Conservation (phyloP, 352 stramenopile genomes). For the Peronospora belbahrii region DNA sequence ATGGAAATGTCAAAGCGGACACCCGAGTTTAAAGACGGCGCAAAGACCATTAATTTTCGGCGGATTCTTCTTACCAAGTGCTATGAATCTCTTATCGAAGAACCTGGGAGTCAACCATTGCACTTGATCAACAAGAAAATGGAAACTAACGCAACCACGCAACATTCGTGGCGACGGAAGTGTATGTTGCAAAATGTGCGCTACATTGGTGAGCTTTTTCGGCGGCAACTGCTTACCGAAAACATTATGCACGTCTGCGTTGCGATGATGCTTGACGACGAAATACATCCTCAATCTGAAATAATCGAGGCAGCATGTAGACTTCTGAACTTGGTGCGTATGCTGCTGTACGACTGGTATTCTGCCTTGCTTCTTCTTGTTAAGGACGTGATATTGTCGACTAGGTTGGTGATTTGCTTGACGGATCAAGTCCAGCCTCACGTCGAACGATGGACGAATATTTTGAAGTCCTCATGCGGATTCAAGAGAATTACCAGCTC, state of each 20-base stretch:
- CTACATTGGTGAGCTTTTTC: slow-evolving; percentile 71
- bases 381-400: neutral
- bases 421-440: slow-evolving; percentile 74
- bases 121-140: slow-evolving; percentile 13
- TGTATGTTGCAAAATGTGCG: slow-evolving; percentile 73
- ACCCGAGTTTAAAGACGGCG: slow-evolving; percentile 77
- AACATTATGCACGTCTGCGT: slow-evolving; percentile 83
- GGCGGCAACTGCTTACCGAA: slow-evolving; percentile 66
- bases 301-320: slow-evolving; percentile 65
- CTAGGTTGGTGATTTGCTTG: slow-evolving; percentile 69
- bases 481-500: slow-evolving; percentile 35
- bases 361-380: neutral
- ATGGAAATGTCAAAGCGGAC: slow-evolving; percentile 53
- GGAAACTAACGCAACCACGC: slow-evolving; percentile 13
- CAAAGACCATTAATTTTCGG: slow-evolving; percentile 78
- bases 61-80: slow-evolving; percentile 70
- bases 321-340: slow-evolving; percentile 46
- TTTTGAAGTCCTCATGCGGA: slow-evolving; percentile 56
- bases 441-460: slow-evolving; percentile 80
- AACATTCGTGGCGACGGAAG: slow-evolving; percentile 63
- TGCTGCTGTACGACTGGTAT: neutral
- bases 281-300: slow-evolving; percentile 48
- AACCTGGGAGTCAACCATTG: slow-evolving; percentile 30
- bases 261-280: slow-evolving; percentile 78
- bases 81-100: slow-evolving; percentile 76